phyloP scores from a whole-genome alignment of 805 yeast genomes.

The Candida boleticola region DNA sequence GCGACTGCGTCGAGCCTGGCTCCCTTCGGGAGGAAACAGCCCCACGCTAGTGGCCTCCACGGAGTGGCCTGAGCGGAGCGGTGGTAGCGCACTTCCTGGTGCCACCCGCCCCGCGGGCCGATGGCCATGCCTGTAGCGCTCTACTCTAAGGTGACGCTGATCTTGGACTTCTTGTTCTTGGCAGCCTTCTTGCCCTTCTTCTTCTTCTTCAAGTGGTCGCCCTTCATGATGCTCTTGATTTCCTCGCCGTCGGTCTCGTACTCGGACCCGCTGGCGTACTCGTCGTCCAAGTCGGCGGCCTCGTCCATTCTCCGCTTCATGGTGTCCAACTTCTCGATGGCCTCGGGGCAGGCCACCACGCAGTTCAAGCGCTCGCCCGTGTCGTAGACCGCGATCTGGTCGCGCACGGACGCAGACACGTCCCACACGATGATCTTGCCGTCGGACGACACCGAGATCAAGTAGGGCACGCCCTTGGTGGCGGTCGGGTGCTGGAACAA shows the following conservation, averaged over 20 bases:
- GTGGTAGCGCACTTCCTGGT: not conserved
- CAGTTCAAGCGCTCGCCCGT: constrained; percentile 91
- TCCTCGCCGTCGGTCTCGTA: constrained; percentile 76
- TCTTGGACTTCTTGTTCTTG: constrained; percentile 23
- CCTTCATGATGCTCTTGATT: constrained; percentile 54
- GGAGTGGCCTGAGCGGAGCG: constrained; percentile 11
- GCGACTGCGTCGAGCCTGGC: not conserved
- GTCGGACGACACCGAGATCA: constrained; percentile 87
- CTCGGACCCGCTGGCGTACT: constrained; percentile 59
- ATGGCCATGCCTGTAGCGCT: not conserved
- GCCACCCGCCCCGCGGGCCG: not conserved
- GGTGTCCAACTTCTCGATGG: constrained; percentile 67
- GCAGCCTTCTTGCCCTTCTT: constrained; percentile 32
- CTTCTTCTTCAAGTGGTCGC: constrained; percentile 42
- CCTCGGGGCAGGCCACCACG: constrained; percentile 71
- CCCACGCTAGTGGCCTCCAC: not conserved
- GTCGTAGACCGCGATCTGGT: constrained; percentile 87
- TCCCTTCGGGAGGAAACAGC: not conserved
- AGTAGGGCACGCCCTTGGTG: constrained; percentile 37
- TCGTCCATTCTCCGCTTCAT: constrained; percentile 57
- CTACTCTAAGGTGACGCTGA: constrained; percentile 57
- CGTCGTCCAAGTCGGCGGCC: constrained; percentile 19
- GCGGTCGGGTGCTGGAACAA: constrained; percentile 42
- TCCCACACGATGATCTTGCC: constrained; percentile 95
- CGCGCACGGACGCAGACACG: constrained; percentile 46